Evolutionary conservation across 2,329 filamentous ascomycete species (phyloP).

Genomic region (Beauveria rudraprayagi): DNA sequence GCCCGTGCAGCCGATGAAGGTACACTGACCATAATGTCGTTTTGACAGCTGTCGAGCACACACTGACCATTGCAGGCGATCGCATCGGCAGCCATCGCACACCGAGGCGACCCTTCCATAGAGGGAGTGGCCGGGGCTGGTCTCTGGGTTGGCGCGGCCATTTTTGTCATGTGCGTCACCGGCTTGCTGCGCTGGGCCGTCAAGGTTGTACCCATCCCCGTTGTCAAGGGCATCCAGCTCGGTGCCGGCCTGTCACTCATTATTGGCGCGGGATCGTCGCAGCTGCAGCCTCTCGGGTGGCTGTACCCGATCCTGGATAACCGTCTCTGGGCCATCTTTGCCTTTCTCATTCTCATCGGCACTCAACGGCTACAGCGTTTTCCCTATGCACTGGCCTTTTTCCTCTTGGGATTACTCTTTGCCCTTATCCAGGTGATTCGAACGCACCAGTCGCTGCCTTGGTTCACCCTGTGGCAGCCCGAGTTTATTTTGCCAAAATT

Average conservation of each 20-base stretch:
- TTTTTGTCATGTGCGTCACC: slow-evolving; percentile 70
- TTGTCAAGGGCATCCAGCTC: slow-evolving; percentile 92
- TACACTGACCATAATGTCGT: slow-evolving; percentile 16
- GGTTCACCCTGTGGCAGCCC: slow-evolving; percentile 54
- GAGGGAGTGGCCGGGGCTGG: slow-evolving; percentile 72
- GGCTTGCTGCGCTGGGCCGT: slow-evolving; percentile 71
- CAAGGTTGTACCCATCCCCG: slow-evolving; percentile 68
- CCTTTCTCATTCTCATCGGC: slow-evolving; percentile 62
- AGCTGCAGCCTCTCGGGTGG: slow-evolving; percentile 66
- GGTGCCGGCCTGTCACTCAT: slow-evolving; percentile 81
- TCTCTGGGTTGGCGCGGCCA: slow-evolving; percentile 60
- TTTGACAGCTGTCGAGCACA: too few relatives aligned
- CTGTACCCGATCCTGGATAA: slow-evolving; percentile 64
- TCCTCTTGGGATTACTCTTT: slow-evolving; percentile 59
- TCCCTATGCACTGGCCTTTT: slow-evolving; percentile 71
- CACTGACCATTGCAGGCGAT: slow-evolving; percentile 51
- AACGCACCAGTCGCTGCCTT: slow-evolving; percentile 34
- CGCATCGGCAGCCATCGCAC: slow-evolving; percentile 76
- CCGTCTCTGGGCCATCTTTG: slow-evolving; percentile 64
- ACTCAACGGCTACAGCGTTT: slow-evolving; percentile 59
- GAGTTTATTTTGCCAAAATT: slow-evolving; percentile 29
- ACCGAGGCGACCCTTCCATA: slow-evolving; percentile 42
- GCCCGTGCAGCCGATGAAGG: slow-evolving; percentile 83
- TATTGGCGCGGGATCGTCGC: slow-evolving; percentile 62
- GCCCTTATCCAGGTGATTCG: slow-evolving; percentile 38